phyloP scores from a whole-genome alignment of 1,284 basidiomycete genomes.

The Tilletia horrida region DNA sequence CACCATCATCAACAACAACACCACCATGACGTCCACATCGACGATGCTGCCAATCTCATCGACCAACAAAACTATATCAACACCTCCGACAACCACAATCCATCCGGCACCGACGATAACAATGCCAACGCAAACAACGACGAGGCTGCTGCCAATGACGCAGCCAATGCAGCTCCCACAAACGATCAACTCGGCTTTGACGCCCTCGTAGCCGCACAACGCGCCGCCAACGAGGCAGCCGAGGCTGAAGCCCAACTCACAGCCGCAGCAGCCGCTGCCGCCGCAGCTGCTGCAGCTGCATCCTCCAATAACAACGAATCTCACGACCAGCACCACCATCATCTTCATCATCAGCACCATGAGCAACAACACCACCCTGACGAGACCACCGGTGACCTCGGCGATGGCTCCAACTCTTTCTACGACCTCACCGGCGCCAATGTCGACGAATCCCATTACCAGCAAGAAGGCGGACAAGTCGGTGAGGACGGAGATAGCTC shows the following conservation, averaged over 20 bases:
- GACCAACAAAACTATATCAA: not conserved
- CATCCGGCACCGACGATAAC: not conserved
- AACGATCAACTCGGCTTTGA: conserved; percentile 6
- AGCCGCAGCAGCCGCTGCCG: conserved; percentile 12
- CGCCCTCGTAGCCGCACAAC: conserved; percentile 13
- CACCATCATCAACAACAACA: not conserved
- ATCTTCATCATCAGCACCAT: not conserved
- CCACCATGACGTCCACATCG: not conserved
- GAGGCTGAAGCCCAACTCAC: conserved; percentile 14
- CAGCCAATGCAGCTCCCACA: not conserved
- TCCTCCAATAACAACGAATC: not conserved
- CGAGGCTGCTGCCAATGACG: too few species aligned
- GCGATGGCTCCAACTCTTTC: too few species aligned
- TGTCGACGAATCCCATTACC: too few species aligned
- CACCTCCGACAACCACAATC: not conserved
- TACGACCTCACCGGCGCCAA: too few species aligned
- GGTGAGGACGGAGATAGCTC: too few species aligned
- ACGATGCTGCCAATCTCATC: too few species aligned
- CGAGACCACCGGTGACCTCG: too few species aligned
- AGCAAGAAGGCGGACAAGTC: too few species aligned
- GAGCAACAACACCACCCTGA: too few species aligned
- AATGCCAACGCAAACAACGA: not conserved
- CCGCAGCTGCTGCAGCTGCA: conserved; percentile 1
- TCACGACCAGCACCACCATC: not conserved
- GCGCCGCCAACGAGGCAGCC: conserved; percentile 7